These are phyloP conservation scores for Boletus holoroseus DNA, from an alignment of 1,284 basidiomycete species.

Conservation along the genomic window DNA sequence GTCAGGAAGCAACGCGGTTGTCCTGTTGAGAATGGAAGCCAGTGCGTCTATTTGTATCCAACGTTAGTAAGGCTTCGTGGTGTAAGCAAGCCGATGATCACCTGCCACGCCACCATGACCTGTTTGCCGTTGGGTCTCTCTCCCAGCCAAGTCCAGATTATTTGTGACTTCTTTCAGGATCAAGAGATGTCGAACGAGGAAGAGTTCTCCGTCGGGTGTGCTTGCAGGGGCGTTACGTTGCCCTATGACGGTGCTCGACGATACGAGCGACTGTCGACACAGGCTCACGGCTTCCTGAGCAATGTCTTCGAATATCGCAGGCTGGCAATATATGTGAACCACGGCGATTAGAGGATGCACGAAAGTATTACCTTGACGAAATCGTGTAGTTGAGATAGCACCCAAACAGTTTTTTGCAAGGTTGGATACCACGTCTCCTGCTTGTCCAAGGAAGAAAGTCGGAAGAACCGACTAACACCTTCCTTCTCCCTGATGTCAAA, in stretches of 20 bases:
- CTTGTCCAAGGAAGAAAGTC: conserved; percentile 64
- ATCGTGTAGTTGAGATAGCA: conserved; percentile 80
- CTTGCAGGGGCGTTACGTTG: conserved; percentile 44
- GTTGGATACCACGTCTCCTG: conserved; percentile 89
- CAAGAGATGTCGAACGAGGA: conserved; percentile 84
- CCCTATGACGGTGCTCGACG: conserved; percentile 62
- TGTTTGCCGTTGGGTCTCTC: conserved; percentile 34
- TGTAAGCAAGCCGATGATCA: conserved; percentile 22
- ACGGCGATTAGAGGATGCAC: background rate
- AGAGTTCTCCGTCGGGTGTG: conserved; percentile 68
- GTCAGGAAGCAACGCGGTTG: conserved; percentile 66
- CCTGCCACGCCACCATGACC: conserved; percentile 52
- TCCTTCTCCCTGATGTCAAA: conserved; percentile 57
- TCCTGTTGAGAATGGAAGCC: conserved; percentile 65
- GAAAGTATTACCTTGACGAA: conserved; percentile 73
- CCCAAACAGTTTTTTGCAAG: conserved; percentile 78
- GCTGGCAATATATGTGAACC: conserved; percentile 40
- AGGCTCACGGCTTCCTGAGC: conserved; percentile 84
- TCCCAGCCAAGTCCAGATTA: conserved; percentile 62
- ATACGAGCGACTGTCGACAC: conserved; percentile 72
- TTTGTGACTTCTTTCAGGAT: conserved; percentile 85
- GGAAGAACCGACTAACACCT: conserved; percentile 60
- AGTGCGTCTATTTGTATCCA: conserved; percentile 54
- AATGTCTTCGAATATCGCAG: conserved; percentile 88
- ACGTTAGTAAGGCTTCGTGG: conserved; percentile 4